phyloP scores from a whole-genome alignment of 805 yeast genomes.

The Debaryomyces maramus region DNA sequence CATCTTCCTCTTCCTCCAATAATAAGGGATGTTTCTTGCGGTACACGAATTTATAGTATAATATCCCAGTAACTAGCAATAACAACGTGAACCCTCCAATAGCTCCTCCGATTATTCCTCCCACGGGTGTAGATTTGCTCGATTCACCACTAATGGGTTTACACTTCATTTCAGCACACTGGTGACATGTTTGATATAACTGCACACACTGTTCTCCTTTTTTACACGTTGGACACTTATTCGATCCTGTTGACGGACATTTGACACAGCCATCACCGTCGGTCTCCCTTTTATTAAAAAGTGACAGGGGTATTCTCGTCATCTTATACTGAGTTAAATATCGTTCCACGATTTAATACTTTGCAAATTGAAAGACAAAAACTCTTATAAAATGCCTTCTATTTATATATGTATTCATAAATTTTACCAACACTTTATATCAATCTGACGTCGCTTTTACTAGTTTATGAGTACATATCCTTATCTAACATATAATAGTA shows the following conservation, averaged over 20 bases:
- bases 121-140: slow-evolving; percentile 21
- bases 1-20: slow-evolving; percentile 29
- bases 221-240: slow-evolving; percentile 28
- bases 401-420: no score
- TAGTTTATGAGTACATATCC: no score
- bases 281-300: slow-evolving; percentile 9
- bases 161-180: slow-evolving; percentile 28
- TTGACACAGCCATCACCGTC: slow-evolving; percentile 31
- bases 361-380: no score
- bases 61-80: slow-evolving; percentile 21
- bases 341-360: no score
- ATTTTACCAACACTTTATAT: no score
- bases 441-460: no score
- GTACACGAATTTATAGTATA: slow-evolving; percentile 32
- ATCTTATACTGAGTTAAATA: no score
- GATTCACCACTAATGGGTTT: slow-evolving; percentile 11
- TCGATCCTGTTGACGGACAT: slow-evolving; percentile 26
- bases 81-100: slow-evolving; percentile 37
- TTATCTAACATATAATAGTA: not conserved
- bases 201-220: slow-evolving; percentile 23
- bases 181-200: slow-evolving; percentile 21
- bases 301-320: not conserved
- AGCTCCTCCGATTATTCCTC: slow-evolving; percentile 45
- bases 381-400: no score
- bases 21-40: slow-evolving; percentile 31